Evolutionary conservation across 805 yeast species (phyloP).

Genomic region (Yamadazyma phyllophila): DNA sequence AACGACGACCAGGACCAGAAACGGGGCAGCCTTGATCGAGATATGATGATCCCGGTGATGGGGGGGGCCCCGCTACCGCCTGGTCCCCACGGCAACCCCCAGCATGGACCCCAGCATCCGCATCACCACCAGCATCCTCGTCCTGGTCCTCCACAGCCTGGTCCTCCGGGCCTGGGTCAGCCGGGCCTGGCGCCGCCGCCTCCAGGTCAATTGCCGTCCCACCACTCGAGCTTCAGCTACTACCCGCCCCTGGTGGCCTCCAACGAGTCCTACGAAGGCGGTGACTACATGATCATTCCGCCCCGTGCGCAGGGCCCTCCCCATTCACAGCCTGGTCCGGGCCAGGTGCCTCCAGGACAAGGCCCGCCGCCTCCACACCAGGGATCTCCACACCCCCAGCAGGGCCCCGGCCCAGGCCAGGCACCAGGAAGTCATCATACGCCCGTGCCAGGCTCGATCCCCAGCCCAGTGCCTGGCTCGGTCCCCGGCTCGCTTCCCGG

Average conservation of each 20-base stretch:
- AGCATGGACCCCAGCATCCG: conserved; percentile 1
- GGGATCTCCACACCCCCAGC: neutral
- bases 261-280: neutral
- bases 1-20: conserved; percentile 12
- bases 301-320: neutral
- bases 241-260: neutral
- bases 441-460: neutral
- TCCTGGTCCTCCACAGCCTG: too few species aligned
- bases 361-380: neutral
- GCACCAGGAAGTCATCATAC: neutral
- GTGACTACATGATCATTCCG: too few species aligned
- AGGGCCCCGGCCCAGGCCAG: neutral
- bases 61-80: too few species aligned
- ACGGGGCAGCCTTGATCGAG: neutral
- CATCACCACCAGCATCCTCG: neutral
- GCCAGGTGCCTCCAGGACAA: neutral
- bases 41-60: too few species aligned
- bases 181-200: neutral
- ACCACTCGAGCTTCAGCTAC: conserved; percentile 1
- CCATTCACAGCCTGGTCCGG: too few species aligned
- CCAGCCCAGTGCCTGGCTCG: neutral
- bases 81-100: neutral
- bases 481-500: neutral
- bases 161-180: neutral
- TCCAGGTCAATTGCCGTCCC: neutral